phyloP scores from a whole-genome alignment of 495 filamentous ascomycete species.

The Pyrenula massariospora region DNA sequence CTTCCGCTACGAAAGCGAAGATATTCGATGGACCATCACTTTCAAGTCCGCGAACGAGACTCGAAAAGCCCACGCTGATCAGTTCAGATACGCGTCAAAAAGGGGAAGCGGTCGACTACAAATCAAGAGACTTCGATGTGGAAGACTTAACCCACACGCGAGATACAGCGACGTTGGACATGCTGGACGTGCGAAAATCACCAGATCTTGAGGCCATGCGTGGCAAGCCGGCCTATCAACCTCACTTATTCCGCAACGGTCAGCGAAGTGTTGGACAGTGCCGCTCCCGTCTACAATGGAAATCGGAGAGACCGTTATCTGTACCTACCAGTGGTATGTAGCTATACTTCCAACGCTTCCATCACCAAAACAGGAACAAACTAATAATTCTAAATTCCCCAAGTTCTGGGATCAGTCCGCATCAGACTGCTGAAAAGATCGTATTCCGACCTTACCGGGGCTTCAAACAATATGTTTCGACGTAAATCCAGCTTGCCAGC shows the following conservation, averaged over 20 bases:
- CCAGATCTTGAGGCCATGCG: not conserved
- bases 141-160: not conserved
- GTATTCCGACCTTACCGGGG: not conserved
- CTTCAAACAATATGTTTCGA: not conserved
- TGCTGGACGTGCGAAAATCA: not conserved
- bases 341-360: not conserved
- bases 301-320: not conserved
- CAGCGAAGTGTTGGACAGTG: not conserved
- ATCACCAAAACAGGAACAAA: not conserved
- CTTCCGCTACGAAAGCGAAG: constrained; percentile 1
- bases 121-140: not conserved
- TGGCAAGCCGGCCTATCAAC: not conserved
- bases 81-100: not conserved
- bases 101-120: not conserved
- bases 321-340: not conserved
- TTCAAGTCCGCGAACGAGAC: constrained; percentile 1
- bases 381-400: not conserved
- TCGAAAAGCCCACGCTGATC: not conserved
- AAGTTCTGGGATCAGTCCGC: not conserved
- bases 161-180: not conserved
- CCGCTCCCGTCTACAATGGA: no score
- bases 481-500: not conserved
- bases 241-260: not conserved
- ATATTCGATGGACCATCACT: constrained; percentile 4
- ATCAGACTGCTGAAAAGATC: not conserved